Base-by-base conservation (phyloP, 108 stramenopile species). In the Conticribra weissflogii region DNA sequence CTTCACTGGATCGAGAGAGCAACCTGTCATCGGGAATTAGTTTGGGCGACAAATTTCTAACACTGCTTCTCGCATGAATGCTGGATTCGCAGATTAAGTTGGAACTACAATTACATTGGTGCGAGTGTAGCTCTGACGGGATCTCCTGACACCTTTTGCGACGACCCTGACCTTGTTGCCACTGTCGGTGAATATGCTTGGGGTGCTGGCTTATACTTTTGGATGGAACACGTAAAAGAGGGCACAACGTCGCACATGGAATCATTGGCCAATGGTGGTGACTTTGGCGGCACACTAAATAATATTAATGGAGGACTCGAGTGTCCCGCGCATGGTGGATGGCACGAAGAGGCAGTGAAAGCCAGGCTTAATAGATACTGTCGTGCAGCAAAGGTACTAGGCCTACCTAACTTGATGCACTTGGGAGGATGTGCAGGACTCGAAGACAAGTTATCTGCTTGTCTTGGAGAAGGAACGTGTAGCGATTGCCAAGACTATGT, bases 191-290 rank as follows among this genome's bases (percentile, higher is more conserved):
- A 63, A 33, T 72, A 72, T 55, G 71, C 71, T 5, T 72, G 71
- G 71, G 71, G 71, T 0, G 71, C 71, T 44, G 71, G 71, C 3
- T 30, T 72, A 24, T 72, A 54, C 44, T 72, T 72, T 54, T 72
- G 71, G 71, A 72, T 72, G 71, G 71, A 72, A 14, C 71, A 72
- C 18, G 22, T n/a, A 12, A 72, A 72, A 51, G 71, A 72, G 32
- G 71, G 71, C 14, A 72, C 71, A 21, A 72, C 71, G 2, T 63
- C 49, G 54, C 71, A 72, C 30, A 63, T 25, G 14, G 71, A 72
- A 41, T 25, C 53, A 3, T 45, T 72, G 2, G 60, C 51, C 54
- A 52, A 70, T 51, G 32, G 34, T 2, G 16, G 51, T 34, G 61
- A 63, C 23, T 72, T 63, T 31, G 71, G 71, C 22, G 71, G 71